Conservation (phyloP, 2,329 filamentous ascomycete genomes). For the Chaetomium strumarium region DNA sequence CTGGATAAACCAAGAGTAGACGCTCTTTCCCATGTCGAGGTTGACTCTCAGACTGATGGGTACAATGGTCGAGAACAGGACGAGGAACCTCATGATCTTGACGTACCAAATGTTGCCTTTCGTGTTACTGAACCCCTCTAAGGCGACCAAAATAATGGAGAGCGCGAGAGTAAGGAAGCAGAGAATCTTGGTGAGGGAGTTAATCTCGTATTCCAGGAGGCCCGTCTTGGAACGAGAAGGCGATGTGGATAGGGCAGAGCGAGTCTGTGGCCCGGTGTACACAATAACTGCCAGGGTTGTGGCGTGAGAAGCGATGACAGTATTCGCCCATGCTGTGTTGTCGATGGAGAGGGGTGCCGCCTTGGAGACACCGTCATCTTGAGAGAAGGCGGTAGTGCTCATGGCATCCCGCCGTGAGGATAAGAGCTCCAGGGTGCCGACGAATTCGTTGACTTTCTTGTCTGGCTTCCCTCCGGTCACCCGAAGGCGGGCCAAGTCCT, state of each 20-base stretch:
- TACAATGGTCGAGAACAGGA: conserved; percentile 98
- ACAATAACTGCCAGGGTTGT: conserved; percentile 83
- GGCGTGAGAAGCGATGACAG: conserved; percentile 88
- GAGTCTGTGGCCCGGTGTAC: conserved; percentile 90
- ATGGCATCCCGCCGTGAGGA: conserved; percentile 47
- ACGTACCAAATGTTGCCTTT: conserved; percentile 78
- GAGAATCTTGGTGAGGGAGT: conserved; percentile 91
- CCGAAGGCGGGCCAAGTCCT: conserved; percentile 63
- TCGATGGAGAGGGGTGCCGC: conserved; percentile 81
- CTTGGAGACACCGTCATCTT: conserved; percentile 35
- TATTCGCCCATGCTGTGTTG: conserved; percentile 98
- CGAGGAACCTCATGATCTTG: conserved; percentile 95
- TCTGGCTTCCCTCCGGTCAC: conserved; percentile 87
- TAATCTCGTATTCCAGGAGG: conserved; percentile 91
- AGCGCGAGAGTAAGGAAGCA: conserved; percentile 82
- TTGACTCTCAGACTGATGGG: conserved; percentile 96
- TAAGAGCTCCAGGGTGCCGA: conserved; percentile 76
- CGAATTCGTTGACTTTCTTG: conserved; percentile 89
- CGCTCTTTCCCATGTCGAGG: conserved; percentile 92
- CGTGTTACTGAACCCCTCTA: conserved; percentile 71
- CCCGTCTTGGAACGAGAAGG: conserved; percentile 91
- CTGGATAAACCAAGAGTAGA: conserved; percentile 94
- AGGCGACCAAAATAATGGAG: conserved; percentile 79
- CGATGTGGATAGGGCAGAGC: conserved; percentile 88
- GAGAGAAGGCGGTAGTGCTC: conserved; percentile 12